A percentile compares a stretch with the other conserved stretches of the same genome.
phyloP scores from a whole-genome alignment of 2,329 filamentous ascomycete species.

The Verticillium klebahnii region DNA sequence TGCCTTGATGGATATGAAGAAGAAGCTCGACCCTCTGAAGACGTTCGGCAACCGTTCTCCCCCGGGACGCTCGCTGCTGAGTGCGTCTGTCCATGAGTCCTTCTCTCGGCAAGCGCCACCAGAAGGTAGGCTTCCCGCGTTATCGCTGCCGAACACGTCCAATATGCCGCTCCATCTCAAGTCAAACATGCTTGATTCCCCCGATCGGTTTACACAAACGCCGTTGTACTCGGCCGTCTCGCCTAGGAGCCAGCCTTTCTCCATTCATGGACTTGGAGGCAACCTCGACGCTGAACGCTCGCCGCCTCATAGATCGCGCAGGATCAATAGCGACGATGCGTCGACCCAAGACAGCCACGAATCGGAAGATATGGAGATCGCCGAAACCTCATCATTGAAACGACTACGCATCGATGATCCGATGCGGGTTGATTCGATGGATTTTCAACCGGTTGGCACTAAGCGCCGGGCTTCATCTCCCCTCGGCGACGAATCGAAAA shows the following conservation, averaged over 20 bases:
- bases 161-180: constrained; percentile 24
- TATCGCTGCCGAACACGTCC: constrained; percentile 39
- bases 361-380: constrained; percentile 42
- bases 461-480: constrained; percentile 55
- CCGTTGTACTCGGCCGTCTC: constrained; percentile 46
- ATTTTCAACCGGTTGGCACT: constrained; percentile 38
- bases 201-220: constrained; percentile 38
- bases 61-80: constrained; percentile 37
- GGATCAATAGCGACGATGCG: constrained; percentile 50
- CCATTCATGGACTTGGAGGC: constrained; percentile 25
- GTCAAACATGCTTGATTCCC: constrained; percentile 36
- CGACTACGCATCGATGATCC: constrained; percentile 45
- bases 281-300: constrained; percentile 32
- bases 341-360: constrained; percentile 41
- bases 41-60: constrained; percentile 40
- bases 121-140: constrained; percentile 35
- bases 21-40: constrained; percentile 48
- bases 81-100: constrained; percentile 34
- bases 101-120: constrained; percentile 28
- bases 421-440: constrained; percentile 15
- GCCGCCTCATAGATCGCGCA: constrained; percentile 36
- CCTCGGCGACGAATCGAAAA: constrained; percentile 39
- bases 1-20: constrained; percentile 47
- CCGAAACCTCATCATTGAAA: constrained; percentile 46
- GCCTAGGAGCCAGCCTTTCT: constrained; percentile 33